A percentile compares a stretch with the other conserved stretches of the same genome.
phyloP scores from a whole-genome alignment of 805 yeast species.

The Candida xiaguanensis region DNA sequence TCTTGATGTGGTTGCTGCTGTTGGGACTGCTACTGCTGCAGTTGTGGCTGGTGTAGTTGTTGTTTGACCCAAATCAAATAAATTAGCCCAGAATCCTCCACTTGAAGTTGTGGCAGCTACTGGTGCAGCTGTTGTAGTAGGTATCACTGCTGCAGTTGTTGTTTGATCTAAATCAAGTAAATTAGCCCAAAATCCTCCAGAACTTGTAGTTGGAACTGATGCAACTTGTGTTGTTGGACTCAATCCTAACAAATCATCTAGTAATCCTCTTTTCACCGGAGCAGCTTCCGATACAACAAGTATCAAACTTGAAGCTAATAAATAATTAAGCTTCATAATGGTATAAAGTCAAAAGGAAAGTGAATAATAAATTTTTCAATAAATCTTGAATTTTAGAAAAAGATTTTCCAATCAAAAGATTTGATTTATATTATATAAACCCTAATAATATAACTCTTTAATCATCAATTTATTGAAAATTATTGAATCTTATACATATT shows the following conservation, averaged over 20 bases:
- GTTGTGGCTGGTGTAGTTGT: conserved; percentile 16
- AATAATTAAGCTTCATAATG: conserved; percentile 5
- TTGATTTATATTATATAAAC: too few species aligned
- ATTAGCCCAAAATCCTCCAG: conserved; percentile 10
- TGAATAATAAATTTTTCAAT: background rate
- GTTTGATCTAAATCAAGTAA: conserved; percentile 5
- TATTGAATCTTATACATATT: background rate
- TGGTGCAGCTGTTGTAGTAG: conserved; percentile 9
- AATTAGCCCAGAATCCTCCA: conserved; percentile 1
- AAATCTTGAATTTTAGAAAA: background rate
- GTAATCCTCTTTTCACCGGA: conserved; percentile 9
- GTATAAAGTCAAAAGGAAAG: background rate
- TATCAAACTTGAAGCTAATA: conserved; percentile 5
- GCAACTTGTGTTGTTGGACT: conserved; percentile 4
- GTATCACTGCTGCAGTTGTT: conserved; percentile 4
- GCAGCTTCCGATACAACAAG: conserved; percentile 6
- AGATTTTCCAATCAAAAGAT: background rate
- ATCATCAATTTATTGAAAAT: background rate
- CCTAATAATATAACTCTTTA: too few species aligned
- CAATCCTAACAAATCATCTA: conserved; percentile 8
- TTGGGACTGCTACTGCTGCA: conserved; percentile 20
- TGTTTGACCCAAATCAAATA: conserved; percentile 3
- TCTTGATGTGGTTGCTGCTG: conserved; percentile 14
- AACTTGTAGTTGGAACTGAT: conserved; percentile 14
- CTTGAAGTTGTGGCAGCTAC: conserved; percentile 6